These are phyloP conservation scores for Botrytis hyacinthi DNA, from an alignment of 2,329 filamentous ascomycete genomes.

Conservation along the genomic window DNA sequence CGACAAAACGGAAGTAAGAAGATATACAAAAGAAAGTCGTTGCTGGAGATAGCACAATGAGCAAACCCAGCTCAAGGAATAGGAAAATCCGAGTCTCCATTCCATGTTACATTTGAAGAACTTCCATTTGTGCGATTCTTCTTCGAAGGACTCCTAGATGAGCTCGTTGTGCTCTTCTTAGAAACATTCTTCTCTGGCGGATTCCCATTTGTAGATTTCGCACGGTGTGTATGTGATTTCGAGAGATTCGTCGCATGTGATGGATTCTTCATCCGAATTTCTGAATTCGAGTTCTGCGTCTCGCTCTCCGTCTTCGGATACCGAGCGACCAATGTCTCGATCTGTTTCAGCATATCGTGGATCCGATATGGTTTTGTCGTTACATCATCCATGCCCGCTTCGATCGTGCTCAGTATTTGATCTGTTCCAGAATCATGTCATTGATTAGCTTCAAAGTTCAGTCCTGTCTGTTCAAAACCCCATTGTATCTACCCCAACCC, in stretches of 20 bases:
- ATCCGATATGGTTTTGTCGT: conserved; percentile 33
- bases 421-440: conserved; percentile 47
- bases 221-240: background rate
- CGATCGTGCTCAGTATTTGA: conserved; percentile 49
- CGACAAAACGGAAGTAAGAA: background rate
- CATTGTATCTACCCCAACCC: background rate
- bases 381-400: conserved; percentile 34
- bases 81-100: background rate
- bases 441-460: background rate
- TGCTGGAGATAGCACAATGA: background rate
- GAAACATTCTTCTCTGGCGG: background rate
- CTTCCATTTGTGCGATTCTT: background rate
- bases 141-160: background rate
- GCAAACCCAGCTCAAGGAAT: background rate
- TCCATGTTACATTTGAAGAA: background rate
- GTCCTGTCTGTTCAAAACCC: background rate
- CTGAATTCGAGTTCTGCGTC: background rate
- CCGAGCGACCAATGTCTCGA: conserved; percentile 26
- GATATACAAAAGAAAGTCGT: background rate
- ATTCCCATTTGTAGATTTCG: background rate
- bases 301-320: background rate
- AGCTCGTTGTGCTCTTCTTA: background rate
- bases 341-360: conserved; percentile 31
- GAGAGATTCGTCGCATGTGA: background rate
- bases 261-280: background rate